Base-by-base conservation (phyloP, 345 rosid genomes). In the Carallia brachiata region DNA sequence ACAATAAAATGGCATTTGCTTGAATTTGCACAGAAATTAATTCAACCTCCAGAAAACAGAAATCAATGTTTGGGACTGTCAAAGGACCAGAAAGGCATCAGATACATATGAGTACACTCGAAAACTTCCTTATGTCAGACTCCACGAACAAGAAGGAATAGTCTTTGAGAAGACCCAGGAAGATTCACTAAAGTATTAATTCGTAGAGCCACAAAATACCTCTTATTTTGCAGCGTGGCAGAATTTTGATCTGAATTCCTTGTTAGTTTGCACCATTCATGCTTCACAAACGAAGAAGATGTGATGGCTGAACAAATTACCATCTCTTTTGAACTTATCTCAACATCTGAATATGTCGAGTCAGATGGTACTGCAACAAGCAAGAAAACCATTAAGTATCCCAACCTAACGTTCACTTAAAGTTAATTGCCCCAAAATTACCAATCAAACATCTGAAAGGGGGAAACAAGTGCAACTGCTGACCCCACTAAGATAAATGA, bases 241-340 rank as follows among this genome's bases (percentile, higher is more conserved):
- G 91, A 83, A 47, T 63, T 52, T n/a, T 57, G 81, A 80, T 84
- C 77, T 28, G 89, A 62, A 77, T 78, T 87, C 80, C 86, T 82
- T 1, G 81, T 86, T 50, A 93, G 84, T 82, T 87, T 89, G 85
- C 98, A 86, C 98, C 98, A 93, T 70, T 88, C 89, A 60, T 70
- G 82, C 81, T 68, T 88, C 52, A 78, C 83, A 6, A 59, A 3
- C 7, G 89, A 88, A 73, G 85, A 86, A 36, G 79, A 63, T 48
- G 77, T 65, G 47, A 80, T 81, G 74, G 80, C 89, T 5, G 98
- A 89, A 81, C 71, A 78, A 47, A 93, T 75, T 4, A 86, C 80
- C 70, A 72, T 66, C 75, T 91, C 96, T 81, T 68, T 61, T 60
- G 82, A 86, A 66, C 75, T 77, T 63, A 93, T 78, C 73, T 93